Evolutionary conservation across 2,329 filamentous ascomycete species (phyloP).

Genomic region (Fusarium hainanense): DNA sequence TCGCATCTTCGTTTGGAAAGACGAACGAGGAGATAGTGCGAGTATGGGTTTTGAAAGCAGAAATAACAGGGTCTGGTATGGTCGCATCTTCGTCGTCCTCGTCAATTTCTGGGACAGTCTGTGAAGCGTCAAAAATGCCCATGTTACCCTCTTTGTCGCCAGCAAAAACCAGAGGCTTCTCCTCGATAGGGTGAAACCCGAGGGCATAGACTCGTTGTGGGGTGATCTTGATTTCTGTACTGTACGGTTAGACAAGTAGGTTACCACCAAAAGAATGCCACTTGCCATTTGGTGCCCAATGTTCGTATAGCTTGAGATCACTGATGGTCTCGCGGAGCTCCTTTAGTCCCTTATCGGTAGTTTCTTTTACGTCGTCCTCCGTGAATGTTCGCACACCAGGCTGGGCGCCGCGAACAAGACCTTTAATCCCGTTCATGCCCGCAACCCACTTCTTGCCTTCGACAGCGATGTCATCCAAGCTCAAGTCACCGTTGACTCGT

Average conservation of each 20-base stretch:
- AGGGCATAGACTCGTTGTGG: constrained; percentile 89
- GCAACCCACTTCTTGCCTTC: constrained; percentile 81
- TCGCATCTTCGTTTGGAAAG: constrained; percentile 77
- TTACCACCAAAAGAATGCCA: constrained; percentile 1
- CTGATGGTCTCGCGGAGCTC: constrained; percentile 81
- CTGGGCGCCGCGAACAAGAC: constrained; percentile 72
- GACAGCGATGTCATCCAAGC: constrained; percentile 80
- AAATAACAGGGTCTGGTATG: constrained; percentile 78
- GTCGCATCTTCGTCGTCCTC: constrained; percentile 77
- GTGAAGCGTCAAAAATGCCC: constrained; percentile 90
- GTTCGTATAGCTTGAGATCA: constrained; percentile 80
- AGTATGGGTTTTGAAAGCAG: constrained; percentile 89
- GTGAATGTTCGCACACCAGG: constrained; percentile 88
- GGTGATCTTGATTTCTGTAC: constrained; percentile 85
- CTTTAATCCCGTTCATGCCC: constrained; percentile 72
- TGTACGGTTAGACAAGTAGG: neutral
- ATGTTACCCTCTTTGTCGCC: constrained; percentile 94
- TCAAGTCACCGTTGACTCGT: constrained; percentile 68
- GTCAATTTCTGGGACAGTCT: constrained; percentile 69
- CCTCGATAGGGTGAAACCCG: constrained; percentile 85
- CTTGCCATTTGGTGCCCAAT: constrained; percentile 82
- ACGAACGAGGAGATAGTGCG: constrained; percentile 88
- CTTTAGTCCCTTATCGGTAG: constrained; percentile 79
- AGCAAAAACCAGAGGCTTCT: constrained; percentile 90
- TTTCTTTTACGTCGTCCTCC: constrained; percentile 83